Conservation (phyloP, 805 yeast species). For the Kurtzmaniella fragi region DNA sequence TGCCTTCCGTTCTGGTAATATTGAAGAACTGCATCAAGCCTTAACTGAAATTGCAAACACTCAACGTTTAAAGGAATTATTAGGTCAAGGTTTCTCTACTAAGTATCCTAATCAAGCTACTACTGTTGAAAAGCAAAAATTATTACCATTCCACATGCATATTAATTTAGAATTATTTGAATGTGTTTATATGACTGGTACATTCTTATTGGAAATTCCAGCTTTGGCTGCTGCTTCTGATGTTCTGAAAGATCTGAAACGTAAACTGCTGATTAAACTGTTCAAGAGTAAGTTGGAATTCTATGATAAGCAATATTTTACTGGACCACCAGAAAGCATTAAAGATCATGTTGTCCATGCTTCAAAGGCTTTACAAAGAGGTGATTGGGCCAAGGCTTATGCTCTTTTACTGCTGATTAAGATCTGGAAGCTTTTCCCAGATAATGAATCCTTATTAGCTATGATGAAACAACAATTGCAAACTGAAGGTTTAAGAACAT, state of each 20-base stretch:
- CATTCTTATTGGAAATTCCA: constrained; percentile 89
- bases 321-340: constrained; percentile 96
- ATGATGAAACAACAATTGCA: constrained; percentile 78
- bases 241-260: constrained; percentile 58
- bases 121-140: constrained; percentile 66
- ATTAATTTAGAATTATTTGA: constrained; percentile 93
- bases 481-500: constrained; percentile 89
- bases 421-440: constrained; percentile 80
- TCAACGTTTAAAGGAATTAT: constrained; percentile 80
- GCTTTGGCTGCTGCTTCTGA: constrained; percentile 69
- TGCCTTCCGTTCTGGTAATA: constrained; percentile 87
- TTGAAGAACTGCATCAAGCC: constrained; percentile 80
- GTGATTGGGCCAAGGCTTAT: constrained; percentile 82
- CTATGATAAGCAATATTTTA: constrained; percentile 90
- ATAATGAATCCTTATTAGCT: constrained; percentile 58
- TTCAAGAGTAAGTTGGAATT: constrained; percentile 88
- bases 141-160: constrained; percentile 97
- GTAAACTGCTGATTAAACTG: constrained; percentile 62
- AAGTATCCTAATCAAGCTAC: constrained; percentile 57
- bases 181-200: constrained; percentile 86
- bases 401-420: constrained; percentile 69
- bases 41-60: constrained; percentile 85
- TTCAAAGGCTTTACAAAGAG: constrained; percentile 79
- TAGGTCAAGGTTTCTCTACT: constrained; percentile 82
- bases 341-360: constrained; percentile 92